These are phyloP conservation scores for Tricholoma terreum DNA, from an alignment of 768 basidiomycete species.

Conservation along the genomic window DNA sequence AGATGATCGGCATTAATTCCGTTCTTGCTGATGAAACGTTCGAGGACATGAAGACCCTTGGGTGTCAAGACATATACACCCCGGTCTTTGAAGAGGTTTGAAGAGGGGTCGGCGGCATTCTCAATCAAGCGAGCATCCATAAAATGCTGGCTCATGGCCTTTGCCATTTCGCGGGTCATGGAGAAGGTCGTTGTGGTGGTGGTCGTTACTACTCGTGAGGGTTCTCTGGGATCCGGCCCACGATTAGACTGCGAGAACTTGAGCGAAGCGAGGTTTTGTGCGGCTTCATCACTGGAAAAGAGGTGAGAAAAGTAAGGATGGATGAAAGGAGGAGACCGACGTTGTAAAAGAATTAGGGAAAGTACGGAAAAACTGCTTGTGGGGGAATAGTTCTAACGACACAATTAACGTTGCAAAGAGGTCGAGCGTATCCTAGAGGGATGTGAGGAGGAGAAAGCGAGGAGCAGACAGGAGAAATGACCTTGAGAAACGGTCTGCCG, in stretches of 20 bases:
- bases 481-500: conserved; percentile 92
- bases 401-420: conserved; percentile 96
- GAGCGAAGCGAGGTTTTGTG: conserved; percentile 86
- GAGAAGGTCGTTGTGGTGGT: conserved; percentile 99
- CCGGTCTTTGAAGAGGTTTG: conserved; percentile 94
- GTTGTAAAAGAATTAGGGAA: conserved; percentile 95
- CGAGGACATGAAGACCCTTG: conserved; percentile 97
- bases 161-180: conserved; percentile 99
- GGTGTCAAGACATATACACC: conserved; percentile 95
- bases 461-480: conserved; percentile 26
- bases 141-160: conserved; percentile 99
- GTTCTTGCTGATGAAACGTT: conserved; percentile 99
- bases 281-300: conserved; percentile 84
- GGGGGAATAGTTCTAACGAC: conserved; percentile 81
- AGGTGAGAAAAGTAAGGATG: conserved; percentile 9
- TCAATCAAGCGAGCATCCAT: conserved; percentile 99
- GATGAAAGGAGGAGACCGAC: conserved; percentile 46
- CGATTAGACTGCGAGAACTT: conserved; percentile 99
- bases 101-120: conserved; percentile 88
- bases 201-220: conserved; percentile 96
- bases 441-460: background rate
- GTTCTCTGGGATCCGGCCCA: conserved; percentile 96
- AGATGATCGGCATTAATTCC: conserved; percentile 96
- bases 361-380: conserved; percentile 95
- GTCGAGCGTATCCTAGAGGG: conserved; percentile 88